phyloP scores from a whole-genome alignment of 805 yeast genomes.

The Geotrichum ghanense region DNA sequence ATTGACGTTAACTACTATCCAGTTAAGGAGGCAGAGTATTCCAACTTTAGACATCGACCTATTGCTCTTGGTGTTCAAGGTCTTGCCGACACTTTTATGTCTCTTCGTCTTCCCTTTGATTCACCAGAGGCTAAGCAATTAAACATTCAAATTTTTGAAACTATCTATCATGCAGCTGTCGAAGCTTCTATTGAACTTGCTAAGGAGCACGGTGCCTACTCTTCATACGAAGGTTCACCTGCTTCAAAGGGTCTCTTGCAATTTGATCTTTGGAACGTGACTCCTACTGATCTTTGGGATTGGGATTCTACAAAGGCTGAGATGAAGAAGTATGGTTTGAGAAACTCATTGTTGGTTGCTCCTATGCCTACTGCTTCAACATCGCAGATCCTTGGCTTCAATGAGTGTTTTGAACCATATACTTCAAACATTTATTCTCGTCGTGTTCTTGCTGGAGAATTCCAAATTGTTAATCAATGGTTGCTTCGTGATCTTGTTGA shows the following conservation, averaged over 20 bases:
- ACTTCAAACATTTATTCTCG: constrained; percentile 88
- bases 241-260: constrained; percentile 78
- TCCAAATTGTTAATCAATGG: constrained; percentile 84
- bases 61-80: constrained; percentile 99
- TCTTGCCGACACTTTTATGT: constrained; percentile 78
- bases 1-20: constrained; percentile 86
- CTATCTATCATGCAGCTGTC: constrained; percentile 87
- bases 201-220: constrained; percentile 52
- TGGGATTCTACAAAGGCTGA: constrained; percentile 64
- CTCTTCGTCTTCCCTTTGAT: constrained; percentile 75
- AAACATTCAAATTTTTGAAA: constrained; percentile 83
- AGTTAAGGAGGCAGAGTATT: constrained; percentile 55
- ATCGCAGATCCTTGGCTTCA: constrained; percentile 87
- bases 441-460: constrained; percentile 88
- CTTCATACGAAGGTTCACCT: constrained; percentile 74
- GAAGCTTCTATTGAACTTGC: constrained; percentile 85
- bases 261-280: constrained; percentile 75
- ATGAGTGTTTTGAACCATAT: constrained; percentile 92
- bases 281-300: constrained; percentile 76
- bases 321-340: constrained; percentile 52
- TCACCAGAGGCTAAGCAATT: constrained; percentile 64
- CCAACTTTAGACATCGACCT: constrained; percentile 82
- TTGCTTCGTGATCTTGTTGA: constrained; percentile 71
- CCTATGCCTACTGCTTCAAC: constrained; percentile 99
- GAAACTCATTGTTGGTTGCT: constrained; percentile 70